phyloP scores from a whole-genome alignment of 2,329 filamentous ascomycete species.

The Ambrosiella cleistominuta region DNA sequence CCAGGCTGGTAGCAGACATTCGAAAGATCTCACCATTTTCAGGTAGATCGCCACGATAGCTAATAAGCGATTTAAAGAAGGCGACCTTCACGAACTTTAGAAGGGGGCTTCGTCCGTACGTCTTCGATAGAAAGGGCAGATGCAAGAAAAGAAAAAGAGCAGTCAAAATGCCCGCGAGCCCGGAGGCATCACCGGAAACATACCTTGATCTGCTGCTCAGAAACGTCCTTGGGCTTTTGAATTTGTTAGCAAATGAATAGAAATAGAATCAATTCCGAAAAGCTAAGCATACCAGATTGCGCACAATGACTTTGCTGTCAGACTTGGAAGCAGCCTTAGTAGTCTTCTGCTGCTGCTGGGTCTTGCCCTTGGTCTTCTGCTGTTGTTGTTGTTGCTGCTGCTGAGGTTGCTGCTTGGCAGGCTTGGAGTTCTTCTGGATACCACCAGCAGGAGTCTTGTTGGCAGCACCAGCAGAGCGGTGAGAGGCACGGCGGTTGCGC shows the following conservation, averaged over 20 bases:
- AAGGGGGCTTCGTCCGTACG: slow-evolving; percentile 10
- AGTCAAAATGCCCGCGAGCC: slow-evolving; percentile 14
- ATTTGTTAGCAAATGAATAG: slow-evolving; percentile 27
- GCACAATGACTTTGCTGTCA: slow-evolving; percentile 95
- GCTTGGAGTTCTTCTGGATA: slow-evolving; percentile 59
- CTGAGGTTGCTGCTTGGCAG: slow-evolving; percentile 30
- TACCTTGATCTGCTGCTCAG: slow-evolving; percentile 98
- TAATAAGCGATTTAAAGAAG: not conserved
- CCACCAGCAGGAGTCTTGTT: slow-evolving; percentile 62
- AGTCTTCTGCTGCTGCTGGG: slow-evolving; percentile 29
- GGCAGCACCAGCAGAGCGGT: slow-evolving; percentile 32
- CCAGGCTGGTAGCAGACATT: not conserved
- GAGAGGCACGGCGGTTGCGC: slow-evolving; percentile 34
- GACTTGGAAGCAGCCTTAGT: slow-evolving; percentile 43
- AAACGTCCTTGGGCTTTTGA: slow-evolving; percentile 77
- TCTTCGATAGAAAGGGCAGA: slow-evolving; percentile 9
- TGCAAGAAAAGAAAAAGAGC: slow-evolving; percentile 9
- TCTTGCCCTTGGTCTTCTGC: slow-evolving; percentile 26
- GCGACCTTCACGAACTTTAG: not conserved
- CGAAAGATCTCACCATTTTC: not conserved
- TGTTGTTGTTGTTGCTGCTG: slow-evolving; percentile 32
- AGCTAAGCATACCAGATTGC: slow-evolving; percentile 65
- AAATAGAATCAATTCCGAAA: not conserved
- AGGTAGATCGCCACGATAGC: not conserved
- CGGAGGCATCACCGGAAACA: slow-evolving; percentile 62